Conservation (phyloP, 139 green algal species). For the Spirogloea muscicola region DNA sequence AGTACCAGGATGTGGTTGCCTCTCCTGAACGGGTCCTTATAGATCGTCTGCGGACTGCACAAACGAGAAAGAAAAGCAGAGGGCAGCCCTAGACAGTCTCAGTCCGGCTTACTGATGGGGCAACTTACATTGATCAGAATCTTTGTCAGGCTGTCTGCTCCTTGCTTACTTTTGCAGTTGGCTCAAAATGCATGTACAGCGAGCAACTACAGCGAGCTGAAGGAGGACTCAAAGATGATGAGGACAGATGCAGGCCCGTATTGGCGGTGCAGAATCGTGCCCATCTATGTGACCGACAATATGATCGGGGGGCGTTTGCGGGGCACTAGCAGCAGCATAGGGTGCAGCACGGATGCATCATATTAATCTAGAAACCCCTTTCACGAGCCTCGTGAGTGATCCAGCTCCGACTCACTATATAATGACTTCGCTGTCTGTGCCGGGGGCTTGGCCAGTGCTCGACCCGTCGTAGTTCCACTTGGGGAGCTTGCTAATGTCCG, state of each 20-base stretch:
- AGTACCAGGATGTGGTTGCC: conserved; percentile 80
- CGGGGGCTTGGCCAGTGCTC: conserved; percentile 84
- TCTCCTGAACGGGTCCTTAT: conserved; percentile 73
- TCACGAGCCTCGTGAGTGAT: too few relatives aligned
- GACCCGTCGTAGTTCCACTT: conserved; percentile 96
- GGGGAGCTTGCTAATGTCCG: conserved; percentile 66
- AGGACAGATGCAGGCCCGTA: conserved; percentile 1
- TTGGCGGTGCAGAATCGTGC: neutral
- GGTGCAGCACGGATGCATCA: neutral
- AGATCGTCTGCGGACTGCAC: conserved; percentile 59
- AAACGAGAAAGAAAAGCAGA: too few relatives aligned
- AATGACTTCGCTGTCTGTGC: conserved; percentile 90
- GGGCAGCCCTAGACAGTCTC: too few relatives aligned
- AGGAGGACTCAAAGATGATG: neutral
- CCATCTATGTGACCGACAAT: neutral
- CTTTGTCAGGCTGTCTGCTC: neutral
- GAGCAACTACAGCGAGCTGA: neutral
- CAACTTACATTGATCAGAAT: neutral
- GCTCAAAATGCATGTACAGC: neutral
- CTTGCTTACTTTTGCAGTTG: neutral
- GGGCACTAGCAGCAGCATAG: neutral
- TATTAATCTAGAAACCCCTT: neutral
- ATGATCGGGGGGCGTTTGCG: neutral
- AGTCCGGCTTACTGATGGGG: neutral
- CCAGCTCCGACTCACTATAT: conserved; percentile 52